Base-by-base conservation (phyloP, 306 rosid species). In the Dryas alaskensis region DNA sequence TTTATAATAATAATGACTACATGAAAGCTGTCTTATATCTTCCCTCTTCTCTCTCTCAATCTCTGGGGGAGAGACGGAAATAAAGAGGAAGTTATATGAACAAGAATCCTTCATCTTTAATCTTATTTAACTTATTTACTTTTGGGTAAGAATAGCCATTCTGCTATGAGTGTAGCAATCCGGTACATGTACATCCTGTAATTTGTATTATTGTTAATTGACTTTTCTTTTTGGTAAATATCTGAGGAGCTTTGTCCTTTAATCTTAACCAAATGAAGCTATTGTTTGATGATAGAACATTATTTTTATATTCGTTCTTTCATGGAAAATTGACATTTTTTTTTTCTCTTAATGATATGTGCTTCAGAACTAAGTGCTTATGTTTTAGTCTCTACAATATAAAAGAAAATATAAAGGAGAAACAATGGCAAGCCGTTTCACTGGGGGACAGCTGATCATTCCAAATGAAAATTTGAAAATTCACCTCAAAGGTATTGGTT, bases 371-470 rank as follows among this genome's bases (percentile, higher is more conserved):
- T 10, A 27, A 59, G 61, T 74, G 11, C 10, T 39, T 16, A 51
- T 47, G 51, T 50, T 54, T 58, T 10, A 44, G 40, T 53, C 58
- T 54, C 61, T 48, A 50, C 58, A 60, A 43, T 46, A 8, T 31
- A 31, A 31, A 31, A 67, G 42, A 63, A 31, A 45, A 44, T 42
- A 25, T 74, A 65, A 68, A 39, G 19, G 16, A 61, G 66, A 11
- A 12, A 39, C 62, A 70, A 85, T 87, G 90, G 81, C 88, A 14
- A 77, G 69, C 44, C 66, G 14, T 74, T 75, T 70, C 25, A 70
- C 78, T 69, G 81, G 68, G 7, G 74, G 81, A 22, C 22, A 22
- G 22, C 22, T 22, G 22, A 22, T 22, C 22, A 22, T 22, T 22
- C 22, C 22, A 22, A 22, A 22, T 65, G 88, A 87, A 69, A 84